These are phyloP conservation scores for Papiliotrema nemorosa DNA, from an alignment of 1,284 basidiomycete species.

Conservation along the genomic window DNA sequence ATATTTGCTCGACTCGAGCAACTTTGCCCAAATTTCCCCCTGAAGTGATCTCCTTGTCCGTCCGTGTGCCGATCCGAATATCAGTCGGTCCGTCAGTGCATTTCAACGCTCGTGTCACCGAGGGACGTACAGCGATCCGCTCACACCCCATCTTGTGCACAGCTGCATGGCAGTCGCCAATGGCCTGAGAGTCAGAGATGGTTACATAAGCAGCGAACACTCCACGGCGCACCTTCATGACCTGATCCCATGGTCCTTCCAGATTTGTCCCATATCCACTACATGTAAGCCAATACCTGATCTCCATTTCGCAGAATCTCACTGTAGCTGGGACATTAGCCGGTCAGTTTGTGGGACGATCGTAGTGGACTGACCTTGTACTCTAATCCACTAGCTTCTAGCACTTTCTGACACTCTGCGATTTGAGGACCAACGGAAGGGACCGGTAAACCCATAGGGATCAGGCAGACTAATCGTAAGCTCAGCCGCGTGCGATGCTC, in stretches of 20 bases:
- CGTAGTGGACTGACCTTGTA: conserved; percentile 60
- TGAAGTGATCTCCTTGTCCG: conserved; percentile 61
- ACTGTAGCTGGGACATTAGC: conserved; percentile 43
- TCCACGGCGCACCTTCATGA: conserved; percentile 47
- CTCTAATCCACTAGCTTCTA: conserved; percentile 73
- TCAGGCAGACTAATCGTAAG: conserved; percentile 43
- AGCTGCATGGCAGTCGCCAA: conserved; percentile 76
- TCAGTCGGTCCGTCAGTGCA: conserved; percentile 67
- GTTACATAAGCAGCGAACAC: background rate
- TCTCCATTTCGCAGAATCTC: conserved; percentile 52
- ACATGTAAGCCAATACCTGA: conserved; percentile 5
- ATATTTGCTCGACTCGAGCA: conserved; percentile 70
- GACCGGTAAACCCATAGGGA: conserved; percentile 46
- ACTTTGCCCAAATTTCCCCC: conserved; percentile 78
- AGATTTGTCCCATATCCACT: conserved; percentile 89
- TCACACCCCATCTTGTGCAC: conserved; percentile 62
- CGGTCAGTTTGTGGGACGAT: background rate
- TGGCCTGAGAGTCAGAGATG: conserved; percentile 17
- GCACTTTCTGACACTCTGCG: conserved; percentile 65
- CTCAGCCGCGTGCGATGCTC: background rate
- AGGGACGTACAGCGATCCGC: conserved; percentile 37
- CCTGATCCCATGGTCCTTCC: conserved; percentile 79
- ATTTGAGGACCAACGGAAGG: conserved; percentile 51
- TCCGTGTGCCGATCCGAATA: conserved; percentile 84
- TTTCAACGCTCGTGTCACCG: too few species aligned